Conservation (phyloP, 2,329 filamentous ascomycete species). For the Aureobasidium sp. region DNA sequence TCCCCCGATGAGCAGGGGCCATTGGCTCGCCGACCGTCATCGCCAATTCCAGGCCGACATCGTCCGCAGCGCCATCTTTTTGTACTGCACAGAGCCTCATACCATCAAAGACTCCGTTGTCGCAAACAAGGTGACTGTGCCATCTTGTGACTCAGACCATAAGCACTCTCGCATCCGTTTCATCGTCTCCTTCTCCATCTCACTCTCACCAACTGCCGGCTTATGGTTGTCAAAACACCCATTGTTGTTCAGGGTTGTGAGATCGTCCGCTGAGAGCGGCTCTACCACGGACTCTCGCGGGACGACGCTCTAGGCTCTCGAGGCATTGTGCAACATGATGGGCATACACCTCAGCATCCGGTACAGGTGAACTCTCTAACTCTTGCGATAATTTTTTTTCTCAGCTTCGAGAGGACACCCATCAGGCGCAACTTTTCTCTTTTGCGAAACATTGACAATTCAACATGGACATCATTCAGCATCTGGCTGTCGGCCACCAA, state of each 20-base stretch:
- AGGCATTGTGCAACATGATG: not conserved
- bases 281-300: not conserved
- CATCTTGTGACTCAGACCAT: not conserved
- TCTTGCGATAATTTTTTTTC: not conserved
- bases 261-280: not conserved
- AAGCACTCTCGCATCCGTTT: not conserved
- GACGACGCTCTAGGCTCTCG: not conserved
- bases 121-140: constrained; percentile 4
- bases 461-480: not conserved
- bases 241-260: not conserved
- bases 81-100: constrained; percentile 5
- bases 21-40: not conserved
- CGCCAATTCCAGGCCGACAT: constrained; percentile 1
- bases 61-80: not conserved
- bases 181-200: not conserved
- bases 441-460: not conserved
- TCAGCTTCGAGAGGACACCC: not conserved
- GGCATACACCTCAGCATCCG: not conserved
- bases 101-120: constrained; percentile 3
- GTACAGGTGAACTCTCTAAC: not conserved
- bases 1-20: constrained; percentile 2
- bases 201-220: not conserved
- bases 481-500: not conserved
- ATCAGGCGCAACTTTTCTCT: not conserved
- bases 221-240: not conserved